Evolutionary conservation across 2,329 filamentous ascomycete species (phyloP).

Genomic region (Thermothelomyces thermophilus): DNA sequence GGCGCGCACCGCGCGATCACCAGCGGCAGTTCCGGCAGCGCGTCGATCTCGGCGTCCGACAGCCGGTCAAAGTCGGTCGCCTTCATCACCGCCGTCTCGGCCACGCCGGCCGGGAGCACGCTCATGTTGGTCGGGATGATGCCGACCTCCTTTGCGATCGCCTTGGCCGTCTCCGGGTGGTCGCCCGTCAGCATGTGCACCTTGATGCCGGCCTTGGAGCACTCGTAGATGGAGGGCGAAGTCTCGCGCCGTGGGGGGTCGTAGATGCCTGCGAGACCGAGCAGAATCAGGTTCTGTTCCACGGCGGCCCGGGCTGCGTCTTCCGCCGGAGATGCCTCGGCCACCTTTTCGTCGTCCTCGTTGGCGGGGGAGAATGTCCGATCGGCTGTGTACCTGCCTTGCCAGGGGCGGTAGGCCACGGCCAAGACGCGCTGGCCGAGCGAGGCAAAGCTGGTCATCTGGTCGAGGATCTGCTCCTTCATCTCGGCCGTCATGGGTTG

Average conservation of each 20-base stretch:
- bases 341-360: neutral
- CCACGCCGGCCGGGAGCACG: slow-evolving; percentile 53
- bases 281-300: slow-evolving; percentile 63
- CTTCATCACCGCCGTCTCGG: slow-evolving; percentile 65
- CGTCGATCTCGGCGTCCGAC: slow-evolving; percentile 68
- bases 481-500: slow-evolving; percentile 44
- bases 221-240: slow-evolving; percentile 62
- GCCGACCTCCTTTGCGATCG: slow-evolving; percentile 72
- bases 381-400: slow-evolving; percentile 41
- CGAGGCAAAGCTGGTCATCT: slow-evolving; percentile 54
- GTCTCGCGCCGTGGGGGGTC: slow-evolving; percentile 81
- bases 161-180: slow-evolving; percentile 69
- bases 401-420: slow-evolving; percentile 57
- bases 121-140: slow-evolving; percentile 62
- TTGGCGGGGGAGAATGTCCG: slow-evolving; percentile 16
- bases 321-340: slow-evolving; percentile 31
- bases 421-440: slow-evolving; percentile 68
- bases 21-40: slow-evolving; percentile 65
- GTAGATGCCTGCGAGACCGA: slow-evolving; percentile 80
- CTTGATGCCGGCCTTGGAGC: slow-evolving; percentile 65
- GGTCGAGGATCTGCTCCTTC: slow-evolving; percentile 43
- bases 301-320: slow-evolving; percentile 51
- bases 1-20: slow-evolving; percentile 82
- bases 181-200: slow-evolving; percentile 85
- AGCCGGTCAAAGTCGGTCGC: slow-evolving; percentile 74